Conservation (phyloP, 805 yeast species). For the Sugiyamaella qingdaonensis region DNA sequence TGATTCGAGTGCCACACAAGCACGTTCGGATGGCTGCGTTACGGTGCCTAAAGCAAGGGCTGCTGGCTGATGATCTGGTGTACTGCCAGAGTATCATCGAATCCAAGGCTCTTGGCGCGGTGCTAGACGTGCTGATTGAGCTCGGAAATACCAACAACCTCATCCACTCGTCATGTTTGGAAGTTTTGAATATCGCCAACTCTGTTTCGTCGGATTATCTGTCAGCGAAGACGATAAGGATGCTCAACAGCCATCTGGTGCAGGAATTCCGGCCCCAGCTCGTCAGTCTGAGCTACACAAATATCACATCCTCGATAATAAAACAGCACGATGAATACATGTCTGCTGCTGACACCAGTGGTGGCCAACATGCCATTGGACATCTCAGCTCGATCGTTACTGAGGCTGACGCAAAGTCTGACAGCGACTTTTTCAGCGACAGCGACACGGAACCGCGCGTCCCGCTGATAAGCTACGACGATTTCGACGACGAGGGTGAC, state of each 20-base stretch:
- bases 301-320: conserved; percentile 13
- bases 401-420: conserved; percentile 11
- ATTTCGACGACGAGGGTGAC: background rate
- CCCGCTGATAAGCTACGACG: background rate
- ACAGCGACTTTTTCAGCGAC: background rate
- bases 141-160: conserved; percentile 54
- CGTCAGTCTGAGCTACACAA: conserved; percentile 32
- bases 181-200: conserved; percentile 37
- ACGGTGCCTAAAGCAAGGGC: conserved; percentile 60
- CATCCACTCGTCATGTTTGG: conserved; percentile 71
- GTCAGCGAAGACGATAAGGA: background rate
- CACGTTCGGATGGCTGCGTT: conserved; percentile 64
- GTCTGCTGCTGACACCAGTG: background rate
- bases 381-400: conserved; percentile 7
- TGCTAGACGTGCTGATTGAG: conserved; percentile 47
- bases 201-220: background rate
- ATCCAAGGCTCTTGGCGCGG: conserved; percentile 46
- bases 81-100: conserved; percentile 56
- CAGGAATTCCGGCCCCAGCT: conserved; percentile 31
- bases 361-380: background rate
- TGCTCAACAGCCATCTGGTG: conserved; percentile 32
- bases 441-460: background rate
- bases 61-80: conserved; percentile 57
- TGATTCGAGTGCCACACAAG: conserved; percentile 45
- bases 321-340: conserved; percentile 6